These are phyloP conservation scores for Mycena filopes DNA, from an alignment of 768 basidiomycete species.

Conservation along the genomic window DNA sequence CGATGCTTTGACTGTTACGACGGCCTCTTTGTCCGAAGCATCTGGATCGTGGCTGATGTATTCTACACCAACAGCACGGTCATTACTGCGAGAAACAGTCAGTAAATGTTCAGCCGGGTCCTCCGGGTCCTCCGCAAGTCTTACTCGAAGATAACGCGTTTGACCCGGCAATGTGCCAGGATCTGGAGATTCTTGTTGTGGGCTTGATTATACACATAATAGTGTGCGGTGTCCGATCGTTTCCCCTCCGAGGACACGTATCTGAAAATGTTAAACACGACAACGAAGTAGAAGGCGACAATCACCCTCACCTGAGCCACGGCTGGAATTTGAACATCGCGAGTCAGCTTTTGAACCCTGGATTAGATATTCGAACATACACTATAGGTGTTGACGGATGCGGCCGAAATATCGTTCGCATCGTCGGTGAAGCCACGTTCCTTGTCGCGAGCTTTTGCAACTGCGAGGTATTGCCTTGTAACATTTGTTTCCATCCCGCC, in stretches of 20 bases:
- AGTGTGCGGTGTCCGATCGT: conserved; percentile 66
- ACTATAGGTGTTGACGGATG: conserved; percentile 55
- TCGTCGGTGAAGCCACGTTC: conserved; percentile 57
- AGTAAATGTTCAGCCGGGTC: conserved; percentile 15
- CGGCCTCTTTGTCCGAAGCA: conserved; percentile 36
- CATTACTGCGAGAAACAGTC: conserved; percentile 40
- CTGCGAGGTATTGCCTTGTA: conserved; percentile 57
- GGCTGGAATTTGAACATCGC: conserved; percentile 49
- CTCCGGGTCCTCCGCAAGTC: conserved; percentile 28
- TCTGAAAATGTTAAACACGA: conserved; percentile 44
- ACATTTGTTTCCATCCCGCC: conserved; percentile 52
- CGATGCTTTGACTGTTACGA: conserved; percentile 43
- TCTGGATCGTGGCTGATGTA: conserved; percentile 50
- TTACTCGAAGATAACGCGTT: conserved; percentile 63
- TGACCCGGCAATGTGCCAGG: conserved; percentile 51
- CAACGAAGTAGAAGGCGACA: neutral
- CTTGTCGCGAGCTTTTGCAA: conserved; percentile 59
- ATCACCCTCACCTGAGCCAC: conserved; percentile 61
- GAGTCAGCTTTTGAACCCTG: neutral
- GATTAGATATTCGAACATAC: conserved; percentile 42
- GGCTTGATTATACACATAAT: conserved; percentile 60
- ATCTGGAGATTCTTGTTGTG: conserved; percentile 55
- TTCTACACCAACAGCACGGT: conserved; percentile 62
- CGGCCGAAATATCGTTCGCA: conserved; percentile 54
- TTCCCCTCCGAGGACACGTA: conserved; percentile 65